phyloP scores from a whole-genome alignment of 441 rosid genomes.

The Jatropha podagrica region DNA sequence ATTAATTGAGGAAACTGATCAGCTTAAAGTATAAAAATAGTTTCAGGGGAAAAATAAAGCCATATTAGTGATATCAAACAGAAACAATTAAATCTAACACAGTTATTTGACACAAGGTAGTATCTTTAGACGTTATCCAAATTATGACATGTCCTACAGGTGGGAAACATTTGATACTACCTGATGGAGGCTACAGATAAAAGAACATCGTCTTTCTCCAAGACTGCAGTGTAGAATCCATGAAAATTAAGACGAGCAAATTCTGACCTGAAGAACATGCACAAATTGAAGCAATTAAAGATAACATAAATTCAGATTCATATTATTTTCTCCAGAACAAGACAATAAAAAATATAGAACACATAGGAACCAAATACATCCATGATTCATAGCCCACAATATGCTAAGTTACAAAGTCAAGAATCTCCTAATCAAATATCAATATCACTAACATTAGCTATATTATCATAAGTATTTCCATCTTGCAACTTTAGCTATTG shows the following conservation, averaged over 20 bases:
- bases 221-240: constrained; percentile 77
- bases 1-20: constrained; percentile 1
- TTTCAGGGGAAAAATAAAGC: constrained; percentile 5
- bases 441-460: neutral
- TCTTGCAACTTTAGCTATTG: neutral
- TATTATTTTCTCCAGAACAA: constrained; percentile 3
- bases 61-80: neutral
- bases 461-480: neutral
- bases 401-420: neutral
- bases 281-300: constrained; percentile 15
- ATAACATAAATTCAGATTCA: neutral
- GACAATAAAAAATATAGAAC: constrained; percentile 4
- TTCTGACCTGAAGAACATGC: constrained; percentile 63
- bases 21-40: neutral
- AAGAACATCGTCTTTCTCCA: constrained; percentile 90
- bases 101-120: neutral
- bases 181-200: constrained; percentile 94
- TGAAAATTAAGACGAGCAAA: constrained; percentile 79
- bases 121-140: neutral
- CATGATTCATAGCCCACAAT: neutral
- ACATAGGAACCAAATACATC: neutral
- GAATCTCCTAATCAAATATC: neutral
- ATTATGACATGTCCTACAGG: neutral
- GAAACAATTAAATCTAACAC: neutral
- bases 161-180: constrained; percentile 37